phyloP scores from a whole-genome alignment of 306 rosid species.

The Inga laurina region DNA sequence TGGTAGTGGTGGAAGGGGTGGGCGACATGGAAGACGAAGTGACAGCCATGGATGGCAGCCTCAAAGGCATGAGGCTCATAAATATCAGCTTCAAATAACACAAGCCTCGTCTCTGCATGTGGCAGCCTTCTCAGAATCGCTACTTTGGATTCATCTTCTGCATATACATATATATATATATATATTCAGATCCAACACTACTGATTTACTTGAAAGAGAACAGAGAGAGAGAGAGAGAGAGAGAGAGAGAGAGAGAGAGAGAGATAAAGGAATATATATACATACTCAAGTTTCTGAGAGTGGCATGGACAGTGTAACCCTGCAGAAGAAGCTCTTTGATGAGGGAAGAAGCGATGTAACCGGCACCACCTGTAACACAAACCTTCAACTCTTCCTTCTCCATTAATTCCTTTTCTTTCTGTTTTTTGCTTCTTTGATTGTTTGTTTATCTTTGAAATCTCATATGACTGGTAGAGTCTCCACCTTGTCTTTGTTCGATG shows the following conservation, averaged over 20 bases:
- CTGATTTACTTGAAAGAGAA: neutral
- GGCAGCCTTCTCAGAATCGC: constrained; percentile 41
- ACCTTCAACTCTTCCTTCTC: constrained; percentile 21
- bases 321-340: constrained; percentile 42
- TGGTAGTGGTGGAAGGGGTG: constrained; percentile 22
- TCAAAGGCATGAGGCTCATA: constrained; percentile 39
- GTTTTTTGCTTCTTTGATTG: too few species aligned
- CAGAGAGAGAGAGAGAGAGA: too few species aligned
- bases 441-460: too few species aligned
- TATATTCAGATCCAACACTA: too few species aligned
- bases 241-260: too few species aligned
- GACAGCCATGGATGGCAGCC: constrained; percentile 46
- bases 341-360: constrained; percentile 46
- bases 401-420: neutral
- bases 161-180: too few species aligned
- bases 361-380: constrained; percentile 56
- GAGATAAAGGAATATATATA: neutral
- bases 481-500: too few species aligned
- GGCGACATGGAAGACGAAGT: constrained; percentile 57
- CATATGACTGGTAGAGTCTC: too few species aligned
- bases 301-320: constrained; percentile 57
- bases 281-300: constrained; percentile 55
- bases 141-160: constrained; percentile 48
- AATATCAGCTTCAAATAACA: constrained; percentile 53
- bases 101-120: constrained; percentile 34